Evolutionary conservation across 495 filamentous ascomycete species (phyloP).

Genomic region (Chaetomium fimeti): DNA sequence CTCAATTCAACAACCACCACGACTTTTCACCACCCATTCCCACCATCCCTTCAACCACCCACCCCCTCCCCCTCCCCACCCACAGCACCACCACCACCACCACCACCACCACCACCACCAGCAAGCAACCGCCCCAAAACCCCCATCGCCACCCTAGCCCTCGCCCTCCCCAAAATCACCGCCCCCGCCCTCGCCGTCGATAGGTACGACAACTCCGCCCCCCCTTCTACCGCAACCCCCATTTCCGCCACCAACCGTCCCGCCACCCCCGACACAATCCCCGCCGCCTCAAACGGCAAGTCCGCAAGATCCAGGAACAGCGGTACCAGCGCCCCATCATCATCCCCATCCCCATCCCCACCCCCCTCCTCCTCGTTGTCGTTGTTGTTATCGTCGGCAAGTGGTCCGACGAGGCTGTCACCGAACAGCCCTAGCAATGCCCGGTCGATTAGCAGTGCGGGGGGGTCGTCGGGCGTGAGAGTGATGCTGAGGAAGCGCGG

Average conservation of each 20-base stretch:
- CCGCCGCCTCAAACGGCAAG: constrained; percentile 83
- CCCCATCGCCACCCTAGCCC: constrained; percentile 66
- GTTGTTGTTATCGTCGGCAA: constrained; percentile 23
- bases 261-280: constrained; percentile 90
- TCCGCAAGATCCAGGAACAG: constrained; percentile 83
- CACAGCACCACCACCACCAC: constrained; percentile 39
- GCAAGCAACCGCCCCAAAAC: constrained; percentile 56
- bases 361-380: not conserved
- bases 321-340: constrained; percentile 62
- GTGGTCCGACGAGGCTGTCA: constrained; percentile 72
- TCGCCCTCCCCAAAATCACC: constrained; percentile 76
- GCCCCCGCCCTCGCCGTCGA: constrained; percentile 86
- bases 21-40: not conserved
- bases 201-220: constrained; percentile 81
- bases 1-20: not conserved
- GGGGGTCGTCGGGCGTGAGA: constrained; percentile 78
- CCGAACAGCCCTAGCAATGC: constrained; percentile 64
- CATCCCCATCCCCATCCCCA: not conserved
- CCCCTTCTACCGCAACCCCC: constrained; percentile 41
- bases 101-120: constrained; percentile 39
- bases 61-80: not conserved
- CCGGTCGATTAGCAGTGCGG: constrained; percentile 78
- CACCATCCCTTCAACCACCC: not conserved
- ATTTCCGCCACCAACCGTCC: constrained; percentile 66
- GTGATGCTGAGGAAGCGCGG: constrained; percentile 85